phyloP scores from a whole-genome alignment of 208 protist genomes.

The Crithidia expoeki region DNA sequence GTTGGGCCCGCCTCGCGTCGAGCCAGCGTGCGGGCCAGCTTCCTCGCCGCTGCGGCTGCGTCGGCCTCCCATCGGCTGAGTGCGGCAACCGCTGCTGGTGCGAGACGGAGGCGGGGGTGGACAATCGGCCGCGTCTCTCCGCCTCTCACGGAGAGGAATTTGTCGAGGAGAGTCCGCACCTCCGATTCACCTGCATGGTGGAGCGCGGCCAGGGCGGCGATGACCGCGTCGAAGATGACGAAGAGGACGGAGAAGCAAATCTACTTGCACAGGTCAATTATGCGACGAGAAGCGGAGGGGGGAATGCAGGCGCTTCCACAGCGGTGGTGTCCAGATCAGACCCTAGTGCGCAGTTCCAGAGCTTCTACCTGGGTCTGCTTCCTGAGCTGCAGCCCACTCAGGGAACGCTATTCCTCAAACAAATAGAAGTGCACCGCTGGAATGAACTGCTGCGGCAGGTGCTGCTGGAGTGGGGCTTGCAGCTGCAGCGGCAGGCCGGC shows the following conservation, averaged over 20 bases:
- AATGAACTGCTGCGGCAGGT: slow-evolving; percentile 33
- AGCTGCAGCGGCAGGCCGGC: slow-evolving; percentile 33
- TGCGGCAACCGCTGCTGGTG: background rate
- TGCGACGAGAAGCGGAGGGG: too few relatives aligned
- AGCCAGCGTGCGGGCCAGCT: slow-evolving; percentile 3
- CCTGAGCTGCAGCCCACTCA: slow-evolving; percentile 38
- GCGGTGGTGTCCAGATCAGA: background rate
- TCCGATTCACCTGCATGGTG: slow-evolving; percentile 29
- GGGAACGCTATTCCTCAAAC: slow-evolving; percentile 44
- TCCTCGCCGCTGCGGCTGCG: slow-evolving; percentile 5
- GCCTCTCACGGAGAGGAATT: slow-evolving; percentile 28
- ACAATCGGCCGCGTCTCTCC: slow-evolving; percentile 3
- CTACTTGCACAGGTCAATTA: too few relatives aligned
- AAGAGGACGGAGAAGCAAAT: slow-evolving; percentile 1
- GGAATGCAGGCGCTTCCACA: background rate
- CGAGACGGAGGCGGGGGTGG: background rate
- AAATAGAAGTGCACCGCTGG: slow-evolving; percentile 41
- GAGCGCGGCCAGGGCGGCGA: slow-evolving; percentile 4
- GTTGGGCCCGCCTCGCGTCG: background rate
- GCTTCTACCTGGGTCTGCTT: slow-evolving; percentile 39
- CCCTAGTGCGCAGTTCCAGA: slow-evolving; percentile 16
- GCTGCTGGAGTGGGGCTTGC: slow-evolving; percentile 57
- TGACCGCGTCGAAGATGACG: background rate
- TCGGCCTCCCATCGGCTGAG: background rate
- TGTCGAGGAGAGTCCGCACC: slow-evolving; percentile 8